These are phyloP conservation scores for Picocystis salinarum DNA, from an alignment of 139 green algal species.

Conservation along the genomic window DNA sequence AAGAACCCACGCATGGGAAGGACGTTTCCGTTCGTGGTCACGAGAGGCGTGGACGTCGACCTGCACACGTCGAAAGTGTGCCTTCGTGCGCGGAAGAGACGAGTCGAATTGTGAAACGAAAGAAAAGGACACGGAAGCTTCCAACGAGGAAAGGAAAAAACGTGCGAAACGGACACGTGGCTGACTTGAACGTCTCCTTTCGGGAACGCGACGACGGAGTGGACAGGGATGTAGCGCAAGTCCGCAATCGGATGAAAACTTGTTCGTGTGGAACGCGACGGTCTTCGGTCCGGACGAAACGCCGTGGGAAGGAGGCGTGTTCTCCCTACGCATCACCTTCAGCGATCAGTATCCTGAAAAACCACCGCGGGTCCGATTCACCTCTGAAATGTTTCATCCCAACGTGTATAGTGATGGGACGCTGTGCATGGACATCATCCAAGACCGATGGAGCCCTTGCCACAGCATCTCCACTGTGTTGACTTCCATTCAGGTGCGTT, in stretches of 20 bases:
- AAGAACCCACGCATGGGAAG: too few relatives aligned
- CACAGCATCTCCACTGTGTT: slow-evolving; percentile 81
- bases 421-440: slow-evolving; percentile 84
- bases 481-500: slow-evolving; percentile 51
- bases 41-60: too few relatives aligned
- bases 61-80: too few relatives aligned
- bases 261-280: slow-evolving; percentile 60
- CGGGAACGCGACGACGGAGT: too few relatives aligned
- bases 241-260: slow-evolving; percentile 39
- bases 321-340: slow-evolving; percentile 69
- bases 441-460: slow-evolving; percentile 68
- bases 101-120: too few relatives aligned
- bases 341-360: slow-evolving; percentile 64
- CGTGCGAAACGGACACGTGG: too few relatives aligned
- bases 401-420: slow-evolving; percentile 75
- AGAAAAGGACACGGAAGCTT: too few relatives aligned
- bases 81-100: too few relatives aligned
- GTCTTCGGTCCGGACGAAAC: slow-evolving; percentile 52
- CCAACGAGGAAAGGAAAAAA: too few relatives aligned
- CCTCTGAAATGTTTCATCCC: slow-evolving; percentile 58
- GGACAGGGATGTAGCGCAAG: slow-evolving; percentile 39
- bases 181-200: too few relatives aligned
- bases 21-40: too few relatives aligned
- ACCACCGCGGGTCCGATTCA: slow-evolving; percentile 75
- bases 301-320: slow-evolving; percentile 59